phyloP scores from a whole-genome alignment of 352 stramenopile species.

The Pelagophyceae sp. region DNA sequence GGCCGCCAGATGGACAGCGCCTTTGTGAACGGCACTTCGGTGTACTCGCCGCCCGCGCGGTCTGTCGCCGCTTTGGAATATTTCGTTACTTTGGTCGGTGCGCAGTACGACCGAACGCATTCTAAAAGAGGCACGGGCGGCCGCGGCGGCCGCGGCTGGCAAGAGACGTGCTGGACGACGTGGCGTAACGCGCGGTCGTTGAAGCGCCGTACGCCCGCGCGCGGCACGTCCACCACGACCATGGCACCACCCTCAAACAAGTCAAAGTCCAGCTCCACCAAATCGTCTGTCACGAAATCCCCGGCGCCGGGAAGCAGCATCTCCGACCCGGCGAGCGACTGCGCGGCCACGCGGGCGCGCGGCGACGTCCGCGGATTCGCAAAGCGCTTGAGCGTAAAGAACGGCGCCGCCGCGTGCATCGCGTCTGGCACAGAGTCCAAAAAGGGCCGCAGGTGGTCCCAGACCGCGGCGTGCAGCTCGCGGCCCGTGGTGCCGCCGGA shows the following conservation, averaged over 20 bases:
- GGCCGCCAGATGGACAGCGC: conserved; percentile 22
- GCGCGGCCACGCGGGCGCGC: not conserved
- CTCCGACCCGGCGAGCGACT: not conserved
- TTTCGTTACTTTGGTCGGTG: conserved; percentile 2
- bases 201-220: not conserved
- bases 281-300: not conserved
- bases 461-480: not conserved
- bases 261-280: not conserved
- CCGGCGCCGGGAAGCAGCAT: conserved; percentile 3
- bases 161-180: not conserved
- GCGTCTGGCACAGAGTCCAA: not conserved
- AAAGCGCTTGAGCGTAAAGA: not conserved
- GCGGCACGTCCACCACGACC: not conserved
- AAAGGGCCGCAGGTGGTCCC: not conserved
- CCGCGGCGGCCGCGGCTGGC: not conserved
- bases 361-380: not conserved
- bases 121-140: not conserved
- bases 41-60: conserved; percentile 14
- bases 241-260: not conserved
- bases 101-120: conserved; percentile 12
- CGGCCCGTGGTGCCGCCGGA: not conserved
- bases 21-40: conserved; percentile 16
- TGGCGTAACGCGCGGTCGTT: not conserved
- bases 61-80: not conserved
- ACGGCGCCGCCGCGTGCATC: not conserved